Evolutionary conservation across 2,329 filamentous ascomycete genomes (phyloP), one percentile per base, ranked within the genome.

Genomic region (Microsporum ferrugineum): DNA sequence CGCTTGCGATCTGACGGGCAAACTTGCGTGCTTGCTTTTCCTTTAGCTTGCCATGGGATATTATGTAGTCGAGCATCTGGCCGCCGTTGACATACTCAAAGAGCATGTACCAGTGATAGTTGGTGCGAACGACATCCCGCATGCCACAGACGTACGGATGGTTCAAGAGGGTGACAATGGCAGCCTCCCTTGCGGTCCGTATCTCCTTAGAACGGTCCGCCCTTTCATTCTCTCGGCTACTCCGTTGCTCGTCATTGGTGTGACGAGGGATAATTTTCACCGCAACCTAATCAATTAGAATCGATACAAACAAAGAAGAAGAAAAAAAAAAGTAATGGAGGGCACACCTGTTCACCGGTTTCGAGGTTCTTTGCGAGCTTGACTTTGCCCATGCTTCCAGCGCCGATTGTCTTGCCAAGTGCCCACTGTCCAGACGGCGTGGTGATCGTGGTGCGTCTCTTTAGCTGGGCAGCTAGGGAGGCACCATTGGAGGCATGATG

Each of bases 51-150:
- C 92, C 94, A 71, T 99, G 94, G 2, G 91, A 96, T 71, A 99
- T 99, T 73, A 99, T 99, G 76, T 97, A 99, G 78, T 99, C 94
- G 64, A 99, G 85, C 94, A 99, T 97, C 77, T 99, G 94, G 17
- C 94, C 94, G 56, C 94, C 94, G 71, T 99, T 96, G 75, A 99
- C 94, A 73, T 94, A 96, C 77, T 99, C 94, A 71, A 96, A 99
- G 58, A 99, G 85, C 94, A 99, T 99, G 76, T 99, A 99, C 94
- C 94, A 99, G 75, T 99, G 94, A 73, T 96, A 94, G 70, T 94
- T 92, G 58, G 94, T 97, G 62, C 91, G 87, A 61, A 97, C 88
- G 31, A 96, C 91, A 76, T 99, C 94, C 66, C 91, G 86, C 82
- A 99, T 88, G 62, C 89, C 91, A 73, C 94, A 97, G 62, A 99